Evolutionary conservation across 805 yeast species (phyloP), one percentile per base, ranked within the genome.

Genomic region (Cyberlindnera subsufficiens): DNA sequence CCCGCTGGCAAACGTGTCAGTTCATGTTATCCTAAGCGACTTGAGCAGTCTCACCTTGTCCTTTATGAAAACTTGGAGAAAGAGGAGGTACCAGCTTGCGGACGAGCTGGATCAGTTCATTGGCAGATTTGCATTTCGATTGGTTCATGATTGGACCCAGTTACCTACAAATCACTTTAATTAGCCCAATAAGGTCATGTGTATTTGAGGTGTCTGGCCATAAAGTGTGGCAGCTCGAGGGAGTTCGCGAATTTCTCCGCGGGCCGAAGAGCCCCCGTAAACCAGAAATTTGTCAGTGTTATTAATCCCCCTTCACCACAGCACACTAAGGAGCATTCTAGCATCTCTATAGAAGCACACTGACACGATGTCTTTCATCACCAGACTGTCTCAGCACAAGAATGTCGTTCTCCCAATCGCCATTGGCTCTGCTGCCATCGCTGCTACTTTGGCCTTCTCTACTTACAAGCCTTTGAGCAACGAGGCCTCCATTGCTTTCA

Each of bases 31-130:
- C 17, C 11, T 18, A 32, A 32, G 2, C 6, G 31, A 22, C 18
- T 25, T 18, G 37, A 20, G 20, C 14, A 14, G 16, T 25, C 63
- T 10, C 43, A 60, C 78, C 72, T 60, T 91, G 98, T 18, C 99
- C 99, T 61, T 91, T 91, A 65, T 91, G 83, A 60, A 85, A 84
- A 14, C 59, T 55, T 5, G 86, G 78, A 3, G 73, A 65, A 30
- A 90, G 65, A 2, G 96, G 97, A 32, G 96, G 96, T 9, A 91
- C 71, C 30, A 88, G 59, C 32, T 67, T 66, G 42, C 70, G 68
- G 10, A 80, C 77, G 38, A 80, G 58, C 17, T 60, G 57, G 17
- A 83, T 52, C 40, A 80, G 55, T 42, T 80, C 81, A 6, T 34
- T 44, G 2, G 51, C 32, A 2, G 47, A 33, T 29, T 43, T 50